Evolutionary conservation across 306 rosid genomes (phyloP).

Genomic region (Cicer arietinum): DNA sequence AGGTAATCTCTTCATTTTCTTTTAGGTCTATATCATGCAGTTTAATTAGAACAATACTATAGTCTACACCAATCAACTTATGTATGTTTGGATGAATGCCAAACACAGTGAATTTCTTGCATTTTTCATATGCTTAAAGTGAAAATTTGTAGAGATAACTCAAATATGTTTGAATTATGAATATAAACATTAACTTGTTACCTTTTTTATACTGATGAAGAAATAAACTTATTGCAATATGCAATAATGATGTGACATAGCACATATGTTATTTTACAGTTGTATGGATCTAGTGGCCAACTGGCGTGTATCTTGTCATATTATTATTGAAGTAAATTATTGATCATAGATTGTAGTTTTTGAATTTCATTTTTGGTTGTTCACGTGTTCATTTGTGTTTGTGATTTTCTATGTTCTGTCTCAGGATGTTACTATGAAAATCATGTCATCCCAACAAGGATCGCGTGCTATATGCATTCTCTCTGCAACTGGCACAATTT

Average conservation of each 20-base stretch:
- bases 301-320: neutral
- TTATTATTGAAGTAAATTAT: neutral
- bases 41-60: constrained; percentile 10
- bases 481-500: constrained; percentile 71
- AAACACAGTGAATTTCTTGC: constrained; percentile 9
- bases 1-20: constrained; percentile 63
- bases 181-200: neutral
- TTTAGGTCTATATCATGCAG: constrained; percentile 25
- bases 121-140: constrained; percentile 1
- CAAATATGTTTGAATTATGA: constrained; percentile 10
- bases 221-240: neutral
- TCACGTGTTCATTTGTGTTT: constrained; percentile 21
- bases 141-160: constrained; percentile 12
- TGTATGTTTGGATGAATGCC: constrained; percentile 17
- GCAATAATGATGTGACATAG: constrained; percentile 1
- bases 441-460: constrained; percentile 77
- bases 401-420: constrained; percentile 36
- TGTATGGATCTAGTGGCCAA: neutral
- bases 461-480: constrained; percentile 70
- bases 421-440: constrained; percentile 71
- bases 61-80: neutral
- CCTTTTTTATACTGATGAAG: neutral
- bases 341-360: neutral
- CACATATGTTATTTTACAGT: neutral
- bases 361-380: constrained; percentile 30